phyloP scores from a whole-genome alignment of 345 rosid genomes.

The Eucalyptus melliodora region DNA sequence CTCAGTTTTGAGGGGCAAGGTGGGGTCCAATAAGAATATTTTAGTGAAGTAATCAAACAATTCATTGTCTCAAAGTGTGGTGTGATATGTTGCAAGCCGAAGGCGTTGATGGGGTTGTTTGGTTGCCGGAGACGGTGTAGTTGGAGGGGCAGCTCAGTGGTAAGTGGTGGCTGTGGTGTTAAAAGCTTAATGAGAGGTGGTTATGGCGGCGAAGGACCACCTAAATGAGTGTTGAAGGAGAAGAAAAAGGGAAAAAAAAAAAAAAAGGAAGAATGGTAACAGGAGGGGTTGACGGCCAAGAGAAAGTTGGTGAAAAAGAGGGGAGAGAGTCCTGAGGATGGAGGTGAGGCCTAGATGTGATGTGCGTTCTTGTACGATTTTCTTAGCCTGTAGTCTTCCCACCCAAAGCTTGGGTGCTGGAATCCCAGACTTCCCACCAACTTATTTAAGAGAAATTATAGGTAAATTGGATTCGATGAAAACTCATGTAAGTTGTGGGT shows the following conservation, averaged over 20 bases:
- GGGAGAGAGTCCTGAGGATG: not conserved
- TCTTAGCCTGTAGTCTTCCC: not conserved
- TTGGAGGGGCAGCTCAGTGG: not conserved
- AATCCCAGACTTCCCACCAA: not conserved
- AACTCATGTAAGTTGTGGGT: not conserved
- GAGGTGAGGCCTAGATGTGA: not conserved
- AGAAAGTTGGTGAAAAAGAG: not conserved
- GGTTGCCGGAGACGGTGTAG: not conserved
- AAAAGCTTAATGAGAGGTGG: not conserved
- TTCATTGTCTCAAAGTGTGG: not conserved
- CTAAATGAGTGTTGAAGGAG: not conserved
- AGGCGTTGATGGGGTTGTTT: not conserved
- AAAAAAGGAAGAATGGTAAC: not conserved
- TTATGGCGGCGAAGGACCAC: not conserved
- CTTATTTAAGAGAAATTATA: not conserved
- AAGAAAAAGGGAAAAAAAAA: not conserved
- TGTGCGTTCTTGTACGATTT: not conserved
- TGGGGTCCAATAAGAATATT: not conserved
- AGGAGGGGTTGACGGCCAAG: not conserved
- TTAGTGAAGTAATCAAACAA: not conserved
- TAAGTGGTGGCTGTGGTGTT: not conserved
- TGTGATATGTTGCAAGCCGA: not conserved
- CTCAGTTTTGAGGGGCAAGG: not conserved
- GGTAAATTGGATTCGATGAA: not conserved
- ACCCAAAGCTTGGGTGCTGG: not conserved